These are phyloP conservation scores for Mucor irregularis DNA, from an alignment of 371 early-diverging fungal genomes.

Conservation along the genomic window DNA sequence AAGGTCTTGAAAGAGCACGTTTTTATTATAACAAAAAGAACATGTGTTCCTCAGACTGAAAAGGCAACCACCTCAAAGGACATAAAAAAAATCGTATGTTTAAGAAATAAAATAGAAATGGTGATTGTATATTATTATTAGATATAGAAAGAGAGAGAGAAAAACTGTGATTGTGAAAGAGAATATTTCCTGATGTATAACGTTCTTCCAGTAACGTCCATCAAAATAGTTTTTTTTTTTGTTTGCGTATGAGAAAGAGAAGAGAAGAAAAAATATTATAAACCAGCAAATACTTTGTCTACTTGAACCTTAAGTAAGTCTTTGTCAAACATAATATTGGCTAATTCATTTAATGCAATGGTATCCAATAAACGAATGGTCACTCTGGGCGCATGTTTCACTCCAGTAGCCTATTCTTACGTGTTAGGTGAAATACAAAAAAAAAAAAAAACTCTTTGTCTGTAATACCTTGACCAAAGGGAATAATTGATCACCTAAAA, in stretches of 20 bases:
- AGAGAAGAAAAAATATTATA: too few species aligned
- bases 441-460: not conserved
- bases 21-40: slow-evolving; percentile 4
- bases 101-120: not conserved
- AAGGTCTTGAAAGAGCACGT: slow-evolving; percentile 27
- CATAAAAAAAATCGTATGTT: not conserved
- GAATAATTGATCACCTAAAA: slow-evolving; percentile 45
- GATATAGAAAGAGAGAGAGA: not conserved
- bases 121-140: slow-evolving; percentile 4
- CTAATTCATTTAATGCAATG: slow-evolving; percentile 43
- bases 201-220: slow-evolving; percentile 1
- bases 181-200: too few species aligned
- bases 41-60: slow-evolving; percentile 2
- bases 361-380: slow-evolving; percentile 54
- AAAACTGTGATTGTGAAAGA: too few species aligned
- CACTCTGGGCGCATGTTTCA: slow-evolving; percentile 41
- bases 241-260: not conserved
- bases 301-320: slow-evolving; percentile 38
- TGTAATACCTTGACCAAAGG: slow-evolving; percentile 47
- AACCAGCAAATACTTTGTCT: slow-evolving; percentile 22
- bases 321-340: slow-evolving; percentile 46
- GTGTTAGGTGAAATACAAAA: not conserved
- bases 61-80: not conserved
- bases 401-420: slow-evolving; percentile 32
- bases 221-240: slow-evolving; percentile 4